These are phyloP conservation scores for Colletotrichum truncatum DNA, from an alignment of 2,329 filamentous ascomycete genomes.

Conservation along the genomic window DNA sequence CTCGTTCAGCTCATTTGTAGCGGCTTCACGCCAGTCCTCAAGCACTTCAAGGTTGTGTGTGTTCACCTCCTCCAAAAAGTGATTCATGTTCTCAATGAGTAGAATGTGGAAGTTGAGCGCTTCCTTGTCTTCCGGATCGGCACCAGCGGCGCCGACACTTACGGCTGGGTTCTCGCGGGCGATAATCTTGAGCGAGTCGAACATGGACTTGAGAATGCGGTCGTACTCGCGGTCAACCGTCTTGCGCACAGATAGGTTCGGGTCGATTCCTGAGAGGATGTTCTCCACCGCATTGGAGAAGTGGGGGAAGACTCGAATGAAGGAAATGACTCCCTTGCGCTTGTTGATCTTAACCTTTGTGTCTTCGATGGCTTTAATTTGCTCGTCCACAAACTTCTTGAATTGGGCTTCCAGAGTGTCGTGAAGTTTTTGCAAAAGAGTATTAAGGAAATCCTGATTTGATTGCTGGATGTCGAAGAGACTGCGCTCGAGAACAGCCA, in stretches of 20 bases:
- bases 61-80: slow-evolving; percentile 93
- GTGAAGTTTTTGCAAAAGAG: slow-evolving; percentile 81
- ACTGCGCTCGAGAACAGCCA: slow-evolving; percentile 83
- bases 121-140: slow-evolving; percentile 87
- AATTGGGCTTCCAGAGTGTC: slow-evolving; percentile 79
- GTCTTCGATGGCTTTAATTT: slow-evolving; percentile 94
- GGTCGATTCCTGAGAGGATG: slow-evolving; percentile 72
- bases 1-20: slow-evolving; percentile 80
- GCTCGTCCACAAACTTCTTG: slow-evolving; percentile 90
- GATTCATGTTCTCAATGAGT: slow-evolving; percentile 98
- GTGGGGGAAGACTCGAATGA: slow-evolving; percentile 91
- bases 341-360: slow-evolving; percentile 99
- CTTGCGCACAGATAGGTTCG: slow-evolving; percentile 71
- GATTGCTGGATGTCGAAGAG: slow-evolving; percentile 83
- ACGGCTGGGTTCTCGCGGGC: slow-evolving; percentile 73
- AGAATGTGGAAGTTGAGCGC: slow-evolving; percentile 97
- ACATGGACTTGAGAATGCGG: slow-evolving; percentile 93
- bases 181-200: slow-evolving; percentile 95
- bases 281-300: slow-evolving; percentile 87
- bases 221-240: slow-evolving; percentile 89
- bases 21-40: slow-evolving; percentile 83
- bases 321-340: slow-evolving; percentile 93
- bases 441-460: slow-evolving; percentile 91
- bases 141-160: slow-evolving; percentile 50
- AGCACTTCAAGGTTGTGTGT: slow-evolving; percentile 78